Evolutionary conservation across 768 basidiomycete genomes (phyloP).

Genomic region (Aureoboletus auriporus): DNA sequence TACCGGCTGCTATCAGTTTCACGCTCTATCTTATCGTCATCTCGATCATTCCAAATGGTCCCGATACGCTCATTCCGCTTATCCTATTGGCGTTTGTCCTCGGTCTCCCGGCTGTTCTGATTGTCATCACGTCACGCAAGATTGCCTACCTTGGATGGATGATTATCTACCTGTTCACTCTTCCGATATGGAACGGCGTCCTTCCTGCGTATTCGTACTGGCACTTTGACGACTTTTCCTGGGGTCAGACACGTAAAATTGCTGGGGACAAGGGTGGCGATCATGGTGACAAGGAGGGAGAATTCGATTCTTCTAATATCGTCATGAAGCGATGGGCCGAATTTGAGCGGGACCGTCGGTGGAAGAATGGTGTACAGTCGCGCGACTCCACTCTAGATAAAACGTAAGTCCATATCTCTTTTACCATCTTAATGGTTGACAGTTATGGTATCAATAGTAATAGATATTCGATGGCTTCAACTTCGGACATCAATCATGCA

Average conservation of each 20-base stretch:
- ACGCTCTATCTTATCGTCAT: constrained; percentile 90
- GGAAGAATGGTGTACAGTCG: constrained; percentile 84
- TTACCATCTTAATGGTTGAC: constrained; percentile 2
- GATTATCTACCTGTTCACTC: constrained; percentile 85
- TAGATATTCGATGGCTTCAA: constrained; percentile 76
- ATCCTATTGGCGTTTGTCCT: constrained; percentile 91
- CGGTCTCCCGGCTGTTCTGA: constrained; percentile 92
- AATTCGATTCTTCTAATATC: constrained; percentile 94
- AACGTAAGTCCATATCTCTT: constrained; percentile 42
- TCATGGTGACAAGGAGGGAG: constrained; percentile 94
- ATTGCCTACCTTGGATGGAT: constrained; percentile 96
- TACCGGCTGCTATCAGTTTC: constrained; percentile 97
- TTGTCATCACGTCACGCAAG: constrained; percentile 94
- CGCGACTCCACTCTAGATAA: constrained; percentile 73
- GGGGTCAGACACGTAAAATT: constrained; percentile 90
- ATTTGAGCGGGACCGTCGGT: constrained; percentile 92
- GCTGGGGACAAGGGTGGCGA: constrained; percentile 67
- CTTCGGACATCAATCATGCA: constrained; percentile 65
- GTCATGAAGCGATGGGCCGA: constrained; percentile 99
- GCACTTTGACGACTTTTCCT: constrained; percentile 98
- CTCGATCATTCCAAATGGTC: constrained; percentile 76
- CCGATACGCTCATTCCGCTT: constrained; percentile 84
- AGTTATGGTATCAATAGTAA: constrained; percentile 35
- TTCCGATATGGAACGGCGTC: constrained; percentile 97
- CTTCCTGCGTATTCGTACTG: constrained; percentile 96